Percentiles rank a stretch among this genome's conserved stretches.
Conservation (phyloP, 257 asterid species). For the Scutellaria galericulata region DNA sequence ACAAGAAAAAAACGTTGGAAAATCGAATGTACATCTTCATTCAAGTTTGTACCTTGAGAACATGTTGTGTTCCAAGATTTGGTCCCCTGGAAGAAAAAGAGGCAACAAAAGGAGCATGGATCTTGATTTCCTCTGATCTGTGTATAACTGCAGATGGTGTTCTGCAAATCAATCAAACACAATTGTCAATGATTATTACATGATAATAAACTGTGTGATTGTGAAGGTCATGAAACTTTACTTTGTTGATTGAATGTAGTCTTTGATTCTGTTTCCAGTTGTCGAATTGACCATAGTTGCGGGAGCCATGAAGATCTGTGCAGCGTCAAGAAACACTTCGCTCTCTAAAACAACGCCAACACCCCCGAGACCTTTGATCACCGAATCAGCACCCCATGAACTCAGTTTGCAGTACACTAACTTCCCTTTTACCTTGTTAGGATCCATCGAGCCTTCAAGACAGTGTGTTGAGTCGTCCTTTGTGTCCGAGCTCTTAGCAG, state of each 20-base stretch:
- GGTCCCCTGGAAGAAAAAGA: conserved; percentile 95
- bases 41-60: conserved; percentile 66
- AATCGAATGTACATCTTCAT: not conserved
- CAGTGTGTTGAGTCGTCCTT: conserved; percentile 64
- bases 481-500: conserved; percentile 57
- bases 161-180: conserved; percentile 46
- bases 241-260: conserved; percentile 69
- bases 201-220: not conserved
- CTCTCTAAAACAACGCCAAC: conserved; percentile 67
- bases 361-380: conserved; percentile 77
- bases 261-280: conserved; percentile 53
- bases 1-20: not conserved
- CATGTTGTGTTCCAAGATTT: conserved; percentile 57
- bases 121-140: conserved; percentile 64
- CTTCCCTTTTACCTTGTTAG: conserved; percentile 80
- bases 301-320: conserved; percentile 82
- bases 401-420: conserved; percentile 69
- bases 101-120: conserved; percentile 74
- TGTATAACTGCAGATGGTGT: conserved; percentile 69
- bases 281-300: conserved; percentile 65
- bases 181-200: not conserved
- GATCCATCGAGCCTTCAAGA: conserved; percentile 70
- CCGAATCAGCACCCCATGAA: conserved; percentile 72
- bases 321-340: conserved; percentile 60
- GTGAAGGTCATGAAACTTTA: conserved; percentile 21